Evolutionary conservation across 768 basidiomycete genomes (phyloP).

Genomic region (Paxillus ammoniavirescens): DNA sequence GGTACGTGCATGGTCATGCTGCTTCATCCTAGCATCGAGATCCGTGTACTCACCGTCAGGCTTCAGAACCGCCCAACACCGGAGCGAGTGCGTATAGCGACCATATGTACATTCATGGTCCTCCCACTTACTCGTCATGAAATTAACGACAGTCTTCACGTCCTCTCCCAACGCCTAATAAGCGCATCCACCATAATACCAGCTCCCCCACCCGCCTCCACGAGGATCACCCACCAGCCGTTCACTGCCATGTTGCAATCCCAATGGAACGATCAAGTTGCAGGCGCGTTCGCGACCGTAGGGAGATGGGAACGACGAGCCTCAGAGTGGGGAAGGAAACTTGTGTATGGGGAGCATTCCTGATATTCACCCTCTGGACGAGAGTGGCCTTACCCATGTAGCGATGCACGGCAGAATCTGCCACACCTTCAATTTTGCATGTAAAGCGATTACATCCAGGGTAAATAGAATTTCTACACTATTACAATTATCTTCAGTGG

Average conservation of each 20-base stretch:
- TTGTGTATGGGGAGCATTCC: constrained; percentile 40
- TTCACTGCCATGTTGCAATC: constrained; percentile 49
- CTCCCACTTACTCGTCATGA: neutral
- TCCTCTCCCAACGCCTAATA: constrained; percentile 48
- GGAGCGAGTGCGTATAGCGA: constrained; percentile 46
- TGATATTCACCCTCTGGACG: neutral
- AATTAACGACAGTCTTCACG: constrained; percentile 41
- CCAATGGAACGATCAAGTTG: constrained; percentile 60
- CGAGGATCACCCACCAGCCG: constrained; percentile 47
- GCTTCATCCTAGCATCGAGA: neutral
- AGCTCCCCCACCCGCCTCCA: constrained; percentile 55
- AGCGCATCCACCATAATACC: constrained; percentile 46
- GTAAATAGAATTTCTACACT: neutral
- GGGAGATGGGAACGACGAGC: constrained; percentile 46
- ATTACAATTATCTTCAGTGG: neutral
- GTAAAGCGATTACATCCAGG: neutral
- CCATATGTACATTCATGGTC: neutral
- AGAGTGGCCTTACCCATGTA: neutral
- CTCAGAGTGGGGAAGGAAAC: constrained; percentile 44
- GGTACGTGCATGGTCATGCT: constrained; percentile 34
- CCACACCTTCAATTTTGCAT: neutral
- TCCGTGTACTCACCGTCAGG: constrained; percentile 2
- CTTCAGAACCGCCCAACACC: constrained; percentile 53
- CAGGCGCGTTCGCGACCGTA: constrained; percentile 41
- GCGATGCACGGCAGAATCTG: neutral